Base-by-base conservation (phyloP, 345 rosid genomes). In the Gossypioides kirkii region DNA sequence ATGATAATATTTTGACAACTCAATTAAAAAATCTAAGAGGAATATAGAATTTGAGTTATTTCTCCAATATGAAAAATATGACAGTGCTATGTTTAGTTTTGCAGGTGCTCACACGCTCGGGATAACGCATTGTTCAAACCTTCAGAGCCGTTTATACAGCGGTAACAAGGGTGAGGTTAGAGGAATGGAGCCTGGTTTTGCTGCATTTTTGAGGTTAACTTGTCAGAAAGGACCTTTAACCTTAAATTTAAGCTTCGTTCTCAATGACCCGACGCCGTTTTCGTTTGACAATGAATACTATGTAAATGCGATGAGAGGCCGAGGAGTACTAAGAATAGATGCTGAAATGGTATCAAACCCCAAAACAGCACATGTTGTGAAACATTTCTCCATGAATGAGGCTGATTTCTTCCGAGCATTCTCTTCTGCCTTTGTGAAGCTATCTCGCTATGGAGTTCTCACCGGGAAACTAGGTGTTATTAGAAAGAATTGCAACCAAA, bases 51-150 rank as follows among this genome's bases (percentile, higher is more conserved):
- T 5, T 32, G 38, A 32, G 7, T 32, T 32, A 32, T 32, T 56
- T 56, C 12, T 56, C 17, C 16, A 4, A 4, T 58, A 59, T 12
- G 14, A n/a, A 25, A 25, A 59, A 12, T 59, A 59, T 17, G 17
- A 59, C 47, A 8, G 14, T 11, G 18, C 38, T 60, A 18, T 20
- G 32, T 65, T 61, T 49, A 20, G 23, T 77, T 66, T 38, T 60
- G 41, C 45, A 81, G 87, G 85, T 63, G 77, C 87, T 20, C 87
- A 84, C 56, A 62, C 85, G 9, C 58, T 82, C 23, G 87, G 87
- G 20, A 79, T 84, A 5, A 78, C 87, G 32, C 87, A 82, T 3
- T 82, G 87, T 45, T 79, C 79, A 41, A 84, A 74, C 71, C 76
- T 82, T 22, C 12, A 75, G 67, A 52, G 70, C 17, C 85, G 83